Evolutionary conservation across 768 basidiomycete species (phyloP).

Genomic region (Sporobolomyces phaffii): DNA sequence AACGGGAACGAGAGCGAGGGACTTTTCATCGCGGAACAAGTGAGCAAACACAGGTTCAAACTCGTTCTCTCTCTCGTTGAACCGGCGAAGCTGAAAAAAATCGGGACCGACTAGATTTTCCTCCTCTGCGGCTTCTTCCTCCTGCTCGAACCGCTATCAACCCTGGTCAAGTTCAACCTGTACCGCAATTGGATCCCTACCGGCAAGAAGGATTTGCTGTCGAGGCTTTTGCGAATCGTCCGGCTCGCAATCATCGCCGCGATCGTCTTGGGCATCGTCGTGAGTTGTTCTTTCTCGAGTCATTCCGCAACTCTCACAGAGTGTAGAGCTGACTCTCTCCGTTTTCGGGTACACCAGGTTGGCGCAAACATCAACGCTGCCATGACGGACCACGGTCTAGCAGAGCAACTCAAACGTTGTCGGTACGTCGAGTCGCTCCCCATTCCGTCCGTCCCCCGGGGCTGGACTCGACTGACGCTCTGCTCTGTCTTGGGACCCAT

Average conservation of each 20-base stretch:
- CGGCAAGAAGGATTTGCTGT: background rate
- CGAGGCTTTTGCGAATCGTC: background rate
- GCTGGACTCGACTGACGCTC: too few relatives aligned
- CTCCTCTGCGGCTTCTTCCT: slow-evolving; percentile 20
- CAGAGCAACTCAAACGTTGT: background rate
- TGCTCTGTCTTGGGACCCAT: too few relatives aligned
- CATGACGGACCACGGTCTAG: background rate
- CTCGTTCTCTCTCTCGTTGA: background rate
- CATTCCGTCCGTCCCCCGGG: too few relatives aligned
- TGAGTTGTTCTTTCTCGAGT: background rate
- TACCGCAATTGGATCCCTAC: slow-evolving; percentile 1
- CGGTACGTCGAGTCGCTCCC: background rate
- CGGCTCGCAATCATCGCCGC: background rate
- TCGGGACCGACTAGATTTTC: too few relatives aligned
- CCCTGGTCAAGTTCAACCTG: slow-evolving; percentile 16
- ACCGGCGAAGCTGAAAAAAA: too few relatives aligned
- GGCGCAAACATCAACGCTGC: background rate
- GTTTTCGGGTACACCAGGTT: background rate
- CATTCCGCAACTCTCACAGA: too few relatives aligned
- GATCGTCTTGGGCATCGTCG: slow-evolving; percentile 3
- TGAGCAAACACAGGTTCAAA: background rate
- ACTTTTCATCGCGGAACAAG: slow-evolving; percentile 19
- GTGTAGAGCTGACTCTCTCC: too few relatives aligned
- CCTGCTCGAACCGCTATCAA: background rate
- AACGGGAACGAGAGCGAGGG: slow-evolving; percentile 34